These are phyloP conservation scores for Alternaria sp. DNA, from an alignment of 2,329 filamentous ascomycete genomes.

Conservation along the genomic window DNA sequence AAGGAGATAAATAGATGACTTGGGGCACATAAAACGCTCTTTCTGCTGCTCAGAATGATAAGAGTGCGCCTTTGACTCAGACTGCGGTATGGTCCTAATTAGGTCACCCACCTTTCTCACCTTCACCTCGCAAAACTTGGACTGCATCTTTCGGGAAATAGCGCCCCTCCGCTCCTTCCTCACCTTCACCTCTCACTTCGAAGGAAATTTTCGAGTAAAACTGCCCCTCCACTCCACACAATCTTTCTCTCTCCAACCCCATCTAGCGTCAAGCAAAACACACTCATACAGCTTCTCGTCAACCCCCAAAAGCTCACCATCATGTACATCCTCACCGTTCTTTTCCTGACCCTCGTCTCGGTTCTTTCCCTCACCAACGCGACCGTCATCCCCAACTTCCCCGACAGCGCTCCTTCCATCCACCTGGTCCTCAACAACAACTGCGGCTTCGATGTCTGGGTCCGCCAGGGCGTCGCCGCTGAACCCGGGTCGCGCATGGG, in stretches of 20 bases:
- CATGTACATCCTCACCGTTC: neutral
- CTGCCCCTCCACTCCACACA: neutral
- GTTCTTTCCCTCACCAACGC: neutral
- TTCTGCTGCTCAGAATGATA: accelerated
- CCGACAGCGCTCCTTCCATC: neutral
- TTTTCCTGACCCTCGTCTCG: neutral
- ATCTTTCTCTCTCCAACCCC: neutral
- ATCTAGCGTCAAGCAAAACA: neutral
- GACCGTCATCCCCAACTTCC: neutral
- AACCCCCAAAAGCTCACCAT: neutral
- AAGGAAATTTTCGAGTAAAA: too few species aligned
- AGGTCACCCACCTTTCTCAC: neutral
- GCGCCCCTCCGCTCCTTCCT: neutral
- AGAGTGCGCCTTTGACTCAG: neutral
- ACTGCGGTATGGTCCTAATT: neutral
- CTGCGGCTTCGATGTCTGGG: neutral
- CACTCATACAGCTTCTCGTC: neutral
- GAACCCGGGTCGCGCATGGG: neutral
- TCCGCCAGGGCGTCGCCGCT: neutral
- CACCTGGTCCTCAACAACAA: neutral
- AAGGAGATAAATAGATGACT: neutral
- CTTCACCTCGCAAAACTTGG: neutral
- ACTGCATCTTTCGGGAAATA: neutral
- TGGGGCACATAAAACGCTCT: too few species aligned
- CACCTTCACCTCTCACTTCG: neutral